A percentile compares a stretch with the other conserved stretches of the same genome.
phyloP scores from a whole-genome alignment of 2,329 filamentous ascomycete genomes.

The Didymella keratinophila region DNA sequence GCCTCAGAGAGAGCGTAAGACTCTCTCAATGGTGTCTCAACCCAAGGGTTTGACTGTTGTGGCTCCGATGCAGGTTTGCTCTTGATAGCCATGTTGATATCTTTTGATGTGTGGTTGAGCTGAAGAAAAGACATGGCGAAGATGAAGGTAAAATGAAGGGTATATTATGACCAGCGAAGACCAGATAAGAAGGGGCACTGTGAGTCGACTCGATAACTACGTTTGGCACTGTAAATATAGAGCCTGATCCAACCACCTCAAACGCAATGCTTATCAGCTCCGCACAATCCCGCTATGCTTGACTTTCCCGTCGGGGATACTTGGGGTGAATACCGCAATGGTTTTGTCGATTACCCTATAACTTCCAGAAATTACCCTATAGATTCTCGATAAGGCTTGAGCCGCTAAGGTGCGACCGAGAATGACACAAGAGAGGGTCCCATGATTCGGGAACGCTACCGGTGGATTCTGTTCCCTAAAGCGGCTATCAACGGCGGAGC shows the following conservation, averaged over 20 bases:
- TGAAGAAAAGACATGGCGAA: slow-evolving; percentile 17
- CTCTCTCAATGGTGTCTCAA: slow-evolving; percentile 74
- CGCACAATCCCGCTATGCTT: slow-evolving; percentile 29
- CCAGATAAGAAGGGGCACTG: slow-evolving; percentile 10
- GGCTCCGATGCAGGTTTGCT: slow-evolving; percentile 28
- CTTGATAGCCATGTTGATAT: slow-evolving; percentile 37
- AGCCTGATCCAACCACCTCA: slow-evolving; percentile 9
- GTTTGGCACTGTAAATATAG: slow-evolving; percentile 12
- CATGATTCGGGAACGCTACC: slow-evolving; percentile 24
- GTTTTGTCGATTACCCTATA: slow-evolving; percentile 49
- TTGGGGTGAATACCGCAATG: slow-evolving; percentile 23
- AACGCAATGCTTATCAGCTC: slow-evolving; percentile 34
- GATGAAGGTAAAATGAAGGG: background rate
- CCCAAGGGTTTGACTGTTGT: slow-evolving; percentile 62
- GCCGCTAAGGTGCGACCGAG: slow-evolving; percentile 28
- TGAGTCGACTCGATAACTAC: slow-evolving; percentile 13
- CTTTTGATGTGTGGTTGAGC: slow-evolving; percentile 1
- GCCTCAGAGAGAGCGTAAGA: slow-evolving; percentile 71
- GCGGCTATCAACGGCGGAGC: slow-evolving; percentile 42
- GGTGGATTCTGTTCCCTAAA: slow-evolving; percentile 41
- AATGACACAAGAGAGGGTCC: slow-evolving; percentile 39
- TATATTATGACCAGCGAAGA: slow-evolving; percentile 1
- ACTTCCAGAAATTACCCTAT: slow-evolving; percentile 44
- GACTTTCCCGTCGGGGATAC: slow-evolving; percentile 24
- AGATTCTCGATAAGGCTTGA: slow-evolving; percentile 41